Evolutionary conservation across 306 rosid species (phyloP), one percentile per base, ranked within the genome.

Genomic region (Malus sieversii): DNA sequence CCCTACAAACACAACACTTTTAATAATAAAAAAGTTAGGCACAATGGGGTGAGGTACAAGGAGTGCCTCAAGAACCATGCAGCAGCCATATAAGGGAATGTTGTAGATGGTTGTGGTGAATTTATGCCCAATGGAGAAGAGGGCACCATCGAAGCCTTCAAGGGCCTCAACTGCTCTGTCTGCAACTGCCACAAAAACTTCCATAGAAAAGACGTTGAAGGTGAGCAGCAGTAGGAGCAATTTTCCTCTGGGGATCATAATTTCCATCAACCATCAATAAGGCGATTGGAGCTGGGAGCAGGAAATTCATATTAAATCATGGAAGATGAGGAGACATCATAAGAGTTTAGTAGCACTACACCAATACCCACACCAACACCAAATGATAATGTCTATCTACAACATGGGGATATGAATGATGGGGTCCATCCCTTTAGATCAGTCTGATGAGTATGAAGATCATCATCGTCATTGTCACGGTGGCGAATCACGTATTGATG

Each of bases 1-100:
- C 33, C 32, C 35, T 12, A 25, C 66, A 60, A 23, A 6, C 4
- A 20, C 6, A 55, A 57, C 53, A 48, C 19, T 48, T 48, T 4
- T 48, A 48, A 48, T 48, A 14, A 48, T 1, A 14, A 48, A 18
- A 14, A 48, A 48, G 53, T 48, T 14, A 3, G 19, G 78, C 44
- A 57, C 23, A 42, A 63, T 51, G 83, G 30, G 2, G 42, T 87
- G 4, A 80, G 74, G 76, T 93, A 93, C 83, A 89, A 85, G 72
- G 96, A 93, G 73, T 93, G 98, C 81, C 89, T 84, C 3, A 93
- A 93, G 79, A 93, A 93, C 84, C 97, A 93, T 79, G 98, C 97
- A 65, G 97, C 96, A 3, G 65, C 96, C 44, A 89, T 93, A 93
- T 93, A 96, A 85, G 96, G 92, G 8, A 91, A 80, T 73, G 91